Evolutionary conservation across 352 stramenopile genomes (phyloP).

Genomic region (Globisporangium alternatum): DNA sequence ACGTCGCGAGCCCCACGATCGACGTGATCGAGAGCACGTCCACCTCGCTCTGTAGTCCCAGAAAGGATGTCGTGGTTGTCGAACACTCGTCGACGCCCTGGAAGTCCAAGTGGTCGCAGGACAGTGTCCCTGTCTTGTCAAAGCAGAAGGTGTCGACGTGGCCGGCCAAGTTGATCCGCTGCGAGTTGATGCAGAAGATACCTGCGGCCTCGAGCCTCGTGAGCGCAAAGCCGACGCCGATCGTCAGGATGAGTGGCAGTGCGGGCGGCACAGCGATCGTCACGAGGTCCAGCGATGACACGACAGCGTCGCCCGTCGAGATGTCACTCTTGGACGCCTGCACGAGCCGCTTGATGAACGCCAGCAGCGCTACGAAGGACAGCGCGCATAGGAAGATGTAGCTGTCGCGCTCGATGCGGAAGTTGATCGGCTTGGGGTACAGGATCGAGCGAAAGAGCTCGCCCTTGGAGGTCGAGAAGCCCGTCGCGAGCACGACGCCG

Average conservation of each 20-base stretch:
- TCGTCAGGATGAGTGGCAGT: conserved; percentile 55
- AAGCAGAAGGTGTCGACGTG: conserved; percentile 81
- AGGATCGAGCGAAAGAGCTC: conserved; percentile 72
- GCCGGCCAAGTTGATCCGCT: conserved; percentile 66
- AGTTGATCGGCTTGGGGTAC: conserved; percentile 50
- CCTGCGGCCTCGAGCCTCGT: conserved; percentile 38
- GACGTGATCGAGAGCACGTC: conserved; percentile 59
- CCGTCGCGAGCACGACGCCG: conserved; percentile 58
- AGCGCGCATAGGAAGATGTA: conserved; percentile 57
- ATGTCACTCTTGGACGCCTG: conserved; percentile 30
- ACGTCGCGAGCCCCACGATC: conserved; percentile 66
- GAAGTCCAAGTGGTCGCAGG: conserved; percentile 70
- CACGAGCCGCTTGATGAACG: conserved; percentile 52
- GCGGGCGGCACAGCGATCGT: conserved; percentile 57
- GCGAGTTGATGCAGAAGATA: conserved; percentile 71
- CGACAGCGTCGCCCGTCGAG: conserved; percentile 17
- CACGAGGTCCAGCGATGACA: conserved; percentile 53
- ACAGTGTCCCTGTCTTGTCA: conserved; percentile 82
- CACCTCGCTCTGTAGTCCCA: conserved; percentile 61
- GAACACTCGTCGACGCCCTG: conserved; percentile 66
- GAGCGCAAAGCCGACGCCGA: conserved; percentile 54
- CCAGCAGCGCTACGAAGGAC: conserved; percentile 36
- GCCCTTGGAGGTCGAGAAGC: conserved; percentile 67
- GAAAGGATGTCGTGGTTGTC: conserved; percentile 29
- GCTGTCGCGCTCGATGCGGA: conserved; percentile 67